These are phyloP conservation scores for Cladophialophora yegresii DNA, from an alignment of 2,329 filamentous ascomycete genomes.

Conservation along the genomic window DNA sequence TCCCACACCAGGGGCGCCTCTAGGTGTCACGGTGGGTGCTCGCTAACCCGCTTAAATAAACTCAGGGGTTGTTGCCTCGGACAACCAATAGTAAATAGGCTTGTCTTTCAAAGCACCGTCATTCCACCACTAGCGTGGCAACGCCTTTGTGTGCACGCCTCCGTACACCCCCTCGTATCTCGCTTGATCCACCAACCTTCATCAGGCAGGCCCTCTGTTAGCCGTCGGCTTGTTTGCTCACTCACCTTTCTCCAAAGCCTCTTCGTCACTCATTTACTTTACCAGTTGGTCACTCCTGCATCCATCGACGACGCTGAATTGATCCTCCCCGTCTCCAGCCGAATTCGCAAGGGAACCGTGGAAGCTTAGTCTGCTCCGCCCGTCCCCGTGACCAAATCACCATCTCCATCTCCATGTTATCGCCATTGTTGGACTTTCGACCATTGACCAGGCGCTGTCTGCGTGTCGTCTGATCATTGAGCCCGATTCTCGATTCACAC, in stretches of 20 bases:
- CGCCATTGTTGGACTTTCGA: conserved; percentile 14
- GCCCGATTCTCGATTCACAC: conserved; percentile 15
- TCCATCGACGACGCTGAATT: conserved; percentile 14
- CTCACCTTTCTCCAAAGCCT: conserved; percentile 2
- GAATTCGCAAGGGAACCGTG: conserved; percentile 10
- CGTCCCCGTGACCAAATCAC: conserved; percentile 17
- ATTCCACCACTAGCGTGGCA: no score
- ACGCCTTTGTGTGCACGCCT: no score
- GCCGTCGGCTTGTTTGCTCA: conserved; percentile 6
- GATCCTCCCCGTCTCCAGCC: neutral
- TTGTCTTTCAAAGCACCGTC: no score
- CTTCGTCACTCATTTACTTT: neutral
- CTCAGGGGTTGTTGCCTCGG: no score
- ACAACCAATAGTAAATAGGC: no score
- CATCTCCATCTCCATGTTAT: conserved; percentile 9
- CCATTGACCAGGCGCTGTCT: conserved; percentile 25
- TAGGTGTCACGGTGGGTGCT: no score
- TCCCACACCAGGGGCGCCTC: no score
- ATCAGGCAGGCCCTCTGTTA: neutral
- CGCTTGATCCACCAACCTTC: neutral
- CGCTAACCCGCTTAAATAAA: no score
- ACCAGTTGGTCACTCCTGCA: conserved; percentile 2
- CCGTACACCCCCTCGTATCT: neutral
- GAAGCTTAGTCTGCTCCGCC: conserved; percentile 18
- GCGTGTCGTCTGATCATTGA: conserved; percentile 15